Conservation (phyloP, 2,329 filamentous ascomycete species). For the Fusarium sp. region DNA sequence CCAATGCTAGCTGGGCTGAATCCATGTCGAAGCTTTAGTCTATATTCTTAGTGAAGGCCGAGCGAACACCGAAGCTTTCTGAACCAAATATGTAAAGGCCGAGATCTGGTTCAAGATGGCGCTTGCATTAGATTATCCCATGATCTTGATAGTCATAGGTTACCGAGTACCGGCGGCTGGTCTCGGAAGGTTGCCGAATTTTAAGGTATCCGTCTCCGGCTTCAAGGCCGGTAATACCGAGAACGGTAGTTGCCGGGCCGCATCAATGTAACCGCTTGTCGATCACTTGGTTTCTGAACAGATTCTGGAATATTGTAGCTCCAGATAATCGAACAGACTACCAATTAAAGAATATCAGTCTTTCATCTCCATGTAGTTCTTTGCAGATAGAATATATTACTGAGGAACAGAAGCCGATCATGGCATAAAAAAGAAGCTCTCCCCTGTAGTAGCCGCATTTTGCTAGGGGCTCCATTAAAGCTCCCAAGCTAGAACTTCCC, state of each 20-base stretch:
- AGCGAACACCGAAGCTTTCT: slow-evolving; percentile 2
- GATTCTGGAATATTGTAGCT: background rate
- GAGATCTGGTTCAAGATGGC: background rate
- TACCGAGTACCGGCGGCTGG: slow-evolving; percentile 16
- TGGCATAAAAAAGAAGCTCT: background rate
- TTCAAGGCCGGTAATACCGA: slow-evolving; percentile 6
- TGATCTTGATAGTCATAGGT: background rate
- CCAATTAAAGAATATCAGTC: too few species aligned
- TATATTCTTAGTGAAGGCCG: background rate
- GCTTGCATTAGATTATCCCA: background rate
- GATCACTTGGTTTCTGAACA: background rate
- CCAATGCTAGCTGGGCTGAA: background rate
- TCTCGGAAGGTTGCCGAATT: slow-evolving; percentile 8
- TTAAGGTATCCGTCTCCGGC: background rate
- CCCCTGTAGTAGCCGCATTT: slow-evolving; percentile 12
- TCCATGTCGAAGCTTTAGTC: background rate
- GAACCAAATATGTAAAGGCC: background rate
- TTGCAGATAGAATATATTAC: background rate
- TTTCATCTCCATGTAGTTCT: background rate
- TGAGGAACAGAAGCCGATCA: background rate
- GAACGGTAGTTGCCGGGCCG: slow-evolving; percentile 16
- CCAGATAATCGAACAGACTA: background rate
- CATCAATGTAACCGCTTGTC: background rate
- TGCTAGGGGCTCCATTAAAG: slow-evolving; percentile 17
- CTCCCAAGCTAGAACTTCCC: slow-evolving; percentile 21